Base-by-base conservation (phyloP, 2,329 filamentous ascomycete species). In the Fusarium sp. region DNA sequence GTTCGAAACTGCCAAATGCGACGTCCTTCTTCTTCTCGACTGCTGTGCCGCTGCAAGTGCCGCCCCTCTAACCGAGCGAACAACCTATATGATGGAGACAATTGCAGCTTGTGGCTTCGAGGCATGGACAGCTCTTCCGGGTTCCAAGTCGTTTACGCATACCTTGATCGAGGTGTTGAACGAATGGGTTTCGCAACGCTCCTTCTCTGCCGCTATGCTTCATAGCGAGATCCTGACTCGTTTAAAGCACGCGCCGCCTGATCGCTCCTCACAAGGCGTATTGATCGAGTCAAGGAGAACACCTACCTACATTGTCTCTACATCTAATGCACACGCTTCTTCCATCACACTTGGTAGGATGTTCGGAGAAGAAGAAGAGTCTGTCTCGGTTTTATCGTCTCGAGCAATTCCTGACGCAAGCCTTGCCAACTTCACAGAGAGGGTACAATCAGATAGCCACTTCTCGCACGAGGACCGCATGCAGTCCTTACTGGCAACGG, bases 51-150 rank as follows among this genome's bases (percentile, higher is more conserved):
- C 69, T 41, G 72, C 72, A 40, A 74, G 72, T 49, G 72, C 72
- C 8, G 72, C 72, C 30, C 71, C 72, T 20, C 51, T 73, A 16
- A 73, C 63, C 53, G 72, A 73, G 45, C 52, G 71, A 31, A 71
- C 72, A 23, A 73, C 69, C 8, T 73, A 74, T 49, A 73, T 74
- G 30, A 74, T 74, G 49, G 72, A 74, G 26, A 74, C 72, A 6
- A 74, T 74, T 44, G 72, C 72, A 16, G 72, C 72, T 26, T 73
- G 72, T 33, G 72, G 72, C 3, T 74, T 74, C 18, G 72, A 74
- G 59, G 69, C 72, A 1, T 74, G 72, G 72, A 59, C 72, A 31
- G 70, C 72, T 23, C 61, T 61, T 6, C 72, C 72, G 12, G 72
- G 72, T 13, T 54, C 67, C 7, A 71, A 74, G 40, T 74, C 72